phyloP scores from a whole-genome alignment of 257 asterid genomes.

The Capsicum chinense region DNA sequence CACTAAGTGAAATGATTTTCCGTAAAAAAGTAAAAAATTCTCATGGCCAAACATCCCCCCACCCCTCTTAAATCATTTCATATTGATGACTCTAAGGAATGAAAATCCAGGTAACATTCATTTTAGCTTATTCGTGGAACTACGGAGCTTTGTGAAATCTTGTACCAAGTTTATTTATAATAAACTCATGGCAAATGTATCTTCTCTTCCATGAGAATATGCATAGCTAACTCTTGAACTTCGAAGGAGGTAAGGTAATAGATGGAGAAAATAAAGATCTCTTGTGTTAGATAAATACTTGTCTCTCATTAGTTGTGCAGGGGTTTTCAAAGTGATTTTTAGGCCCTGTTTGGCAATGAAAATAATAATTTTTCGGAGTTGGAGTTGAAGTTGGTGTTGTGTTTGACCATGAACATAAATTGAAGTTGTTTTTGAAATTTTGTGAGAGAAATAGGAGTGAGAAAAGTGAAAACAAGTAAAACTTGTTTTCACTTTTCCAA shows the following conservation, averaged over 20 bases:
- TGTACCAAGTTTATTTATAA: background rate
- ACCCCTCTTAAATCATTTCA: background rate
- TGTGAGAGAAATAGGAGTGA: too few relatives aligned
- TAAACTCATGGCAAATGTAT: constrained; percentile 9
- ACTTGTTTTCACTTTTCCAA: too few relatives aligned
- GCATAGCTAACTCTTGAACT: background rate
- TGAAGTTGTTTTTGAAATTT: too few relatives aligned
- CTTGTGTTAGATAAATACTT: constrained; percentile 3
- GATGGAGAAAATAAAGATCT: constrained; percentile 2
- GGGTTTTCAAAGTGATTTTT: background rate
- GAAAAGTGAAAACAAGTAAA: too few relatives aligned
- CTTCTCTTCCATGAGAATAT: background rate
- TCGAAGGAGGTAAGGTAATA: background rate
- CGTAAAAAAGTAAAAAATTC: too few relatives aligned
- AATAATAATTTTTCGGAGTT: too few relatives aligned
- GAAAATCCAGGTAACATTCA: constrained; percentile 2
- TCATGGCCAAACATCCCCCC: too few relatives aligned
- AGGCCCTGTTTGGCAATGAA: too few relatives aligned
- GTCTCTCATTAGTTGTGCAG: background rate
- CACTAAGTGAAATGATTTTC: too few relatives aligned
- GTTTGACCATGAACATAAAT: too few relatives aligned
- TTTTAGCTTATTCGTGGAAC: constrained; percentile 9
- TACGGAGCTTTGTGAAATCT: background rate
- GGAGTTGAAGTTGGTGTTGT: too few relatives aligned
- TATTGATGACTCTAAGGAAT: constrained; percentile 13